Base-by-base conservation (phyloP, 1,284 basidiomycete species). In the Amylostereum chailletii region DNA sequence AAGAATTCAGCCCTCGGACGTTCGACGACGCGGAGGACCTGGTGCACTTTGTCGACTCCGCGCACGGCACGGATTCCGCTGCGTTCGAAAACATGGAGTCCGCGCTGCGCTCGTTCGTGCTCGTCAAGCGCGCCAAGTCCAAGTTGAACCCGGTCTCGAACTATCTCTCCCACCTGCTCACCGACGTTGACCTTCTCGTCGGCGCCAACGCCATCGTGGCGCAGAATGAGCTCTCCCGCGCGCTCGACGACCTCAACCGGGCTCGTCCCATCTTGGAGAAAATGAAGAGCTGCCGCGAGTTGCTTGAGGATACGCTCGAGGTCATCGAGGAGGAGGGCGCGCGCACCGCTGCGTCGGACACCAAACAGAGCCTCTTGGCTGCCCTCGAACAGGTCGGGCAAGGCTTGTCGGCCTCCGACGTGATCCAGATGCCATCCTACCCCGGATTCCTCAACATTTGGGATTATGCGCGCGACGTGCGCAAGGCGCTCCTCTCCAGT, bases 11-110 rank as follows among this genome's bases (percentile, higher is more conserved):
- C 60, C 95, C 96, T 7, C 74, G 83, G 50, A 99, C 96, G 0
- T 94, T 86, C 65, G 87, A 91, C 50, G 90, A 98, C 58, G 85
- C 92, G 0, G 80, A 86, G 52, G 92, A 98, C 64, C 82, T 99
- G 29, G 94, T 99, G 1, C 96, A 99, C 69, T 99, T 99, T 67
- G 96, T 99, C 60, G 95, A 99, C 65, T 94, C 93, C 4, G 81
- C 83, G 29, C 76, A 76, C 34, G 80, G 76, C 55, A 76, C 83
- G 2, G 76, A 79, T 51, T 83, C 79, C 55, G 77, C 81, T 2
- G 70, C 84, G 0, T 99, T 99, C 63, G 83, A 86, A 46, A 82
- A 88, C 56, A 83, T 99, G 52, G 94, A 99, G 67, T 83, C 87
- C n/a, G 83, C 90, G 0, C 74, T 99, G 40, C 84, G 94, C 31